phyloP scores from a whole-genome alignment of 1,284 basidiomycete species.

The Marasmius tenuissimus region DNA sequence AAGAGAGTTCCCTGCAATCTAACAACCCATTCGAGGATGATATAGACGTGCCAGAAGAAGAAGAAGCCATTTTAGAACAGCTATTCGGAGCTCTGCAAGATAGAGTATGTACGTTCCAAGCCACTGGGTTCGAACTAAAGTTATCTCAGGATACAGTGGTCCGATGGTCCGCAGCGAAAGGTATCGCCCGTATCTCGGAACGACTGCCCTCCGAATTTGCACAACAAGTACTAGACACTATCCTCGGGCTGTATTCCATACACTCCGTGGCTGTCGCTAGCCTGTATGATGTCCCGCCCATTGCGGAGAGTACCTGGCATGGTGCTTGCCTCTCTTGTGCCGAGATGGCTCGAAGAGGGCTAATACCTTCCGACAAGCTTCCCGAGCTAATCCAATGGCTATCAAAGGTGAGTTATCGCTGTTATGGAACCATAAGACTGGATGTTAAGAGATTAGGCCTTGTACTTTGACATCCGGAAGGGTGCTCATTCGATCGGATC shows the following conservation, averaged over 20 bases:
- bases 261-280: slow-evolving; percentile 60
- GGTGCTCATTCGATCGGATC: slow-evolving; percentile 93
- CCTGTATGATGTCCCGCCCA: slow-evolving; percentile 71
- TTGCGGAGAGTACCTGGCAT: slow-evolving; percentile 90
- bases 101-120: slow-evolving; percentile 50
- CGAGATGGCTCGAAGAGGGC: slow-evolving; percentile 84
- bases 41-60: slow-evolving; percentile 76
- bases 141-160: slow-evolving; percentile 86
- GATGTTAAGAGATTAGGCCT: slow-evolving; percentile 52
- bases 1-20: slow-evolving; percentile 10
- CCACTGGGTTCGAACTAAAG: neutral
- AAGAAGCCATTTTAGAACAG: slow-evolving; percentile 76
- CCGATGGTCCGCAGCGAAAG: slow-evolving; percentile 94
- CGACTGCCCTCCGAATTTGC: slow-evolving; percentile 77
- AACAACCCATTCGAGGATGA: slow-evolving; percentile 39
- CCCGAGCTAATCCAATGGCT: slow-evolving; percentile 74
- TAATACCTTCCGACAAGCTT: slow-evolving; percentile 62
- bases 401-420: slow-evolving; percentile 56
- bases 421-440: slow-evolving; percentile 12
- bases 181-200: slow-evolving; percentile 83
- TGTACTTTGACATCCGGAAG: slow-evolving; percentile 91
- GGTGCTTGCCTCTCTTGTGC: slow-evolving; percentile 92
- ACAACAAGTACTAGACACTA: slow-evolving; percentile 79
- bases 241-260: slow-evolving; percentile 71
- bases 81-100: slow-evolving; percentile 81